Conservation (phyloP, 305 asterid species). For the Lippia alba region DNA sequence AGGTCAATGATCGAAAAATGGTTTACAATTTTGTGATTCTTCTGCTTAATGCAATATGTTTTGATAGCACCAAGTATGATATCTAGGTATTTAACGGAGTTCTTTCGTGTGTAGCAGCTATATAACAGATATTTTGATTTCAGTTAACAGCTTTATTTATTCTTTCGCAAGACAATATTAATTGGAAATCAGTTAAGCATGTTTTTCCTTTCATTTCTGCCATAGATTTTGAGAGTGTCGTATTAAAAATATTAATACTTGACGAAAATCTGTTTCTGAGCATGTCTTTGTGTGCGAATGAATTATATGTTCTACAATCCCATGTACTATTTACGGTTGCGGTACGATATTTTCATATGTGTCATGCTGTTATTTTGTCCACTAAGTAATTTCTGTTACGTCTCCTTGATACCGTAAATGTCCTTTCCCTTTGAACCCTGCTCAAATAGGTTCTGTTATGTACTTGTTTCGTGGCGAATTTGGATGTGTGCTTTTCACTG, state of each 20-base stretch:
- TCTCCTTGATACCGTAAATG: neutral
- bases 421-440: neutral
- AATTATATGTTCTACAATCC: too few relatives aligned
- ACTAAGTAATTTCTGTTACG: neutral
- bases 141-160: neutral
- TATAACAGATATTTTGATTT: neutral
- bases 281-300: too few relatives aligned
- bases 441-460: slow-evolving; percentile 78
- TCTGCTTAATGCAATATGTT: neutral
- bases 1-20: neutral
- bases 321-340: slow-evolving; percentile 5
- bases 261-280: too few relatives aligned
- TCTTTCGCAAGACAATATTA: neutral
- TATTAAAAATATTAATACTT: neutral
- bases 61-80: neutral
- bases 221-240: neutral
- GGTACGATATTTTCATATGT: neutral
- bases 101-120: neutral
- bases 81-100: neutral
- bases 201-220: neutral
- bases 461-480: slow-evolving; percentile 86
- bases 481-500: slow-evolving; percentile 79
- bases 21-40: too few relatives aligned
- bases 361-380: neutral
- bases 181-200: neutral